phyloP scores from a whole-genome alignment of 805 yeast genomes.

The Saturnispora diversa region DNA sequence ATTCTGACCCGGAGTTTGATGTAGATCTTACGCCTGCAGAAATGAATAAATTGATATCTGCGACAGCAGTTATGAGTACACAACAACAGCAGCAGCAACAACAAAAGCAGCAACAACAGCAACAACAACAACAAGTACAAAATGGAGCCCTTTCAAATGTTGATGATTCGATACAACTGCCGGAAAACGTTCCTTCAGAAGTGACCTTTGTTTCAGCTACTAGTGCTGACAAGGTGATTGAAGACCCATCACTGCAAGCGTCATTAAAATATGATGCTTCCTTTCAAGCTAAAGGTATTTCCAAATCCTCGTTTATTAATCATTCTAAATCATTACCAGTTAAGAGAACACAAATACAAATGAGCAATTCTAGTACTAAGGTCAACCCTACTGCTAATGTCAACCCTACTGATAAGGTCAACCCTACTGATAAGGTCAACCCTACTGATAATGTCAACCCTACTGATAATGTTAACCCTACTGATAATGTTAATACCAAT shows the following conservation, averaged over 20 bases:
- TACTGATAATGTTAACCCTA: too few relatives aligned
- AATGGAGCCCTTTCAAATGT: background rate
- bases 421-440: too few relatives aligned
- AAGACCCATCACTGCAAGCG: conserved; percentile 32
- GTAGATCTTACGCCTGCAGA: conserved; percentile 21
- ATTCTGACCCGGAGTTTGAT: conserved; percentile 25
- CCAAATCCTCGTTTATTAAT: conserved; percentile 46
- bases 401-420: too few relatives aligned
- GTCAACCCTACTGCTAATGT: background rate
- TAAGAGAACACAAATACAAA: conserved; percentile 30
- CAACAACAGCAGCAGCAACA: conserved; percentile 2
- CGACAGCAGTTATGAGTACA: conserved; percentile 4
- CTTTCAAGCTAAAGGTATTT: conserved; percentile 47
- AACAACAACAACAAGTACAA: too few relatives aligned
- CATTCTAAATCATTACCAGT: conserved; percentile 62
- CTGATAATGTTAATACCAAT: too few relatives aligned
- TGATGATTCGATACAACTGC: conserved; percentile 13
- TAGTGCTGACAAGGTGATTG: conserved; percentile 50
- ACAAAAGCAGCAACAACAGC: background rate
- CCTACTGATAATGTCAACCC: too few relatives aligned
- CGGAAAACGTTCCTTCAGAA: conserved; percentile 18
- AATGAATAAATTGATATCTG: conserved; percentile 1
- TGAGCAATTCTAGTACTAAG: background rate
- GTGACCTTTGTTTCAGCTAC: conserved; percentile 53
- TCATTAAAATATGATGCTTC: conserved; percentile 47